Evolutionary conservation across 2,329 filamentous ascomycete genomes (phyloP), one percentile per base, ranked within the genome.

Genomic region (Lasiodiplodia sp.): DNA sequence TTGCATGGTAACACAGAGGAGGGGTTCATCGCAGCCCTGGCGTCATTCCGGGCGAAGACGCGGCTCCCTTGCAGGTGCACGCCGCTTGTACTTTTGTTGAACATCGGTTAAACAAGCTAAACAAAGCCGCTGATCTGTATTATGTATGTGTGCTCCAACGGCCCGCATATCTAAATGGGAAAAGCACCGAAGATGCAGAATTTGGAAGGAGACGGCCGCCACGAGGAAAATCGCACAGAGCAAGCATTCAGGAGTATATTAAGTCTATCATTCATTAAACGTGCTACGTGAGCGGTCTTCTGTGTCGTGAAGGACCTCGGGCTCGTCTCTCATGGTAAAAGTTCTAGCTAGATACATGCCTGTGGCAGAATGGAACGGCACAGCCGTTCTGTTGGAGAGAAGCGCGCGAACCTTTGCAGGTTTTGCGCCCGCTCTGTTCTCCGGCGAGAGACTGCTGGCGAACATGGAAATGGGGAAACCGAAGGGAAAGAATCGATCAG

Each of bases 211-310:
- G 16, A 31, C 23, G 25, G 23, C 31, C 10, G 21, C 18, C 18
- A 21, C 49, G 7, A 34, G 6, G 2, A 34, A 34, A 10, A 10
- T 34, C 2, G 8, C 31, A 34, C 31, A 34, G 31, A 57, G 23
- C 18, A n/a, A 7, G 14, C 40, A 10, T 18, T 21, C 25, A 11
- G 2, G 4, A 40, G n/a, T 6, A 58, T 58, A 14, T 23, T 40
- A 14, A 47, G 2, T 52, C 31, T 64, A 37, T 64, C 7, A 12
- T 63, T 64, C 60, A 64, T 64, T 64, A 64, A 49, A 37, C 60
- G n/a, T 64, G 31, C 60, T 64, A 64, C 44, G 34, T 53, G 47
- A 52, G 60, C 40, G 58, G 23, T 49, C 31, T 62, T 8, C 52
- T 62, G 23, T 47, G 38, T 62, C 57, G 51, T 63, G 44, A 25